phyloP scores from a whole-genome alignment of 1,284 basidiomycete genomes.

The Sporisorium graminicola region DNA sequence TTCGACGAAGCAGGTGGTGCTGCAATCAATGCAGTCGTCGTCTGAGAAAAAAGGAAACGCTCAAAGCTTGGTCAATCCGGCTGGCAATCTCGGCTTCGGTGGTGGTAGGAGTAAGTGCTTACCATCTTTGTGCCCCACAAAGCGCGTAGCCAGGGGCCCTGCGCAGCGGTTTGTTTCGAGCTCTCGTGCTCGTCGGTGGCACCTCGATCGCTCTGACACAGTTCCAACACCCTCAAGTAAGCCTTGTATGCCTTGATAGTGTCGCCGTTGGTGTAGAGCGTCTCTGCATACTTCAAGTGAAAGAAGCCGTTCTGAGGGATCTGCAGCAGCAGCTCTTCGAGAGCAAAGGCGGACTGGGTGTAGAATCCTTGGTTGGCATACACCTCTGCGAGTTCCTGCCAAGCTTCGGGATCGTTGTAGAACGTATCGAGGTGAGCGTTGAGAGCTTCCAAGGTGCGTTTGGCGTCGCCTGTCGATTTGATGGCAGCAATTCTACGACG shows the following conservation, averaged over 20 bases:
- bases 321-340: slow-evolving; percentile 84
- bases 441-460: slow-evolving; percentile 81
- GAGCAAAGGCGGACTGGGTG: slow-evolving; percentile 77
- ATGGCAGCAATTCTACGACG: slow-evolving; percentile 83
- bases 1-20: neutral
- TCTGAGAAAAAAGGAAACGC: slow-evolving; percentile 3
- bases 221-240: slow-evolving; percentile 64
- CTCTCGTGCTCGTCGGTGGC: neutral
- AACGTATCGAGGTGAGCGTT: slow-evolving; percentile 88
- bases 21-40: slow-evolving; percentile 31
- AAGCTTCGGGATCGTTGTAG: slow-evolving; percentile 90
- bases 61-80: neutral
- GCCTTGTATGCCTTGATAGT: slow-evolving; percentile 71
- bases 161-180: neutral
- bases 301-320: slow-evolving; percentile 87
- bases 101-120: neutral
- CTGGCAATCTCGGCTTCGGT: neutral
- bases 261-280: slow-evolving; percentile 81
- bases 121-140: slow-evolving; percentile 67
- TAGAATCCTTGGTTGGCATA: slow-evolving; percentile 84
- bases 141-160: slow-evolving; percentile 62
- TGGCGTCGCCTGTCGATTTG: slow-evolving; percentile 36
- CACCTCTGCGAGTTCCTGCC: slow-evolving; percentile 91
- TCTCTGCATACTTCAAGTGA: slow-evolving; percentile 85
- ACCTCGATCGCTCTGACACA: slow-evolving; percentile 47